Percentiles rank a stretch among this genome's conserved stretches.
Conservation (phyloP, 352 stramenopile species). For the Pythium sp. region DNA sequence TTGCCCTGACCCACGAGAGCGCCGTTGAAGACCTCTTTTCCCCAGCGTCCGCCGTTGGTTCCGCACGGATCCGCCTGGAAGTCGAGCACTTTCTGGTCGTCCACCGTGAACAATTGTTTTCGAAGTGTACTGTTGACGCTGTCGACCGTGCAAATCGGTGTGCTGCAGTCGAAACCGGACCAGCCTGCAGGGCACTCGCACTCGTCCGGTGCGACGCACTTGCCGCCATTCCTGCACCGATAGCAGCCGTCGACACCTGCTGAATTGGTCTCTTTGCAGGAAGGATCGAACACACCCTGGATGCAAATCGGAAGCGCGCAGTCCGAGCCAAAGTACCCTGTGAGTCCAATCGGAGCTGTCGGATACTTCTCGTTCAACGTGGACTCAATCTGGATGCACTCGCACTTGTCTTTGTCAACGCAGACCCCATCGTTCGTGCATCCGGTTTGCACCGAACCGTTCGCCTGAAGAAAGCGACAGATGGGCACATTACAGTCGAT, state of each 20-base stretch:
- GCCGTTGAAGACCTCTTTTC: conserved; percentile 71
- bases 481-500: conserved; percentile 95
- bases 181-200: conserved; percentile 92
- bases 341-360: conserved; percentile 75
- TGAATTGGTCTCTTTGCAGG: conserved; percentile 55
- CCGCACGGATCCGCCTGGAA: conserved; percentile 96
- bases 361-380: conserved; percentile 76
- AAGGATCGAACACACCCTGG: conserved; percentile 93
- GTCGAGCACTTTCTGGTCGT: conserved; percentile 87
- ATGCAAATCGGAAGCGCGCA: conserved; percentile 95
- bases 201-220: conserved; percentile 88
- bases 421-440: conserved; percentile 95
- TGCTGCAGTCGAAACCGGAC: conserved; percentile 93
- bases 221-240: conserved; percentile 92
- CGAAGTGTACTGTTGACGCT: conserved; percentile 55
- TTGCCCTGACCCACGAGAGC: conserved; percentile 87
- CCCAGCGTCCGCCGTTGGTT: conserved; percentile 68
- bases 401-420: conserved; percentile 89
- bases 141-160: conserved; percentile 85
- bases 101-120: conserved; percentile 91
- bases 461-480: conserved; percentile 78
- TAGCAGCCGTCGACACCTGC: conserved; percentile 90
- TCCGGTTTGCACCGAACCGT: conserved; percentile 61
- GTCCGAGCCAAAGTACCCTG: conserved; percentile 91
- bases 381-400: conserved; percentile 88